Base-by-base conservation (phyloP, 2,329 filamentous ascomycete genomes). In the Pseudocercospora macadamiae region DNA sequence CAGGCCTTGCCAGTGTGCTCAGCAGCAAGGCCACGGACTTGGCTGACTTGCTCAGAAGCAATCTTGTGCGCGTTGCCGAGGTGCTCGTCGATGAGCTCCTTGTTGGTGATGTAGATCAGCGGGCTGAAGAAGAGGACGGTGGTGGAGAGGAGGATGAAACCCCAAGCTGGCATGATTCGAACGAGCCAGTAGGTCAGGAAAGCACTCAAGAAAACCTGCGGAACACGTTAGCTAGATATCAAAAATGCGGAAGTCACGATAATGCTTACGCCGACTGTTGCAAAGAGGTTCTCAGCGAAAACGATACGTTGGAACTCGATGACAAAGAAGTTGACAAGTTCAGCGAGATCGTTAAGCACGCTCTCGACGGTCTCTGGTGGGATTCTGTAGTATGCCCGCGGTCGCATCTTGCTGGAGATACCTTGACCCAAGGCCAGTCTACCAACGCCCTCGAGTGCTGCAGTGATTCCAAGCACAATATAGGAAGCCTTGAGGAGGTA, bases 311-410 rank as follows among this genome's bases (percentile, higher is more conserved):
- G 86, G 71, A 85, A 84, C 71, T 88, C 86, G 63, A 88, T 86
- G 66, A 88, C 80, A 74, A 87, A 85, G 76, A 88, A 88, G 77
- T 88, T 87, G 75, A 84, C 79, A 54, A 88, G 77, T 75, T 88
- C 84, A 72, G 86, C 83, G 12, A 86, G 71, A 70, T 88, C 86
- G 64, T 86, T 85, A 49, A 86, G 75, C 19, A 84, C 74, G 58
- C 80, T 82, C 72, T 88, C 85, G 32, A 87, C 78, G 49, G 82
- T 84, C 66, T 87, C 85, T 71, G 85, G 84, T 32, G 84, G 83
- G 59, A 88, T 82, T 49, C 82, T 86, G 77, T 86, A 88, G 80
- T 88, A 88, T 70, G 83, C 83, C 69, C 80, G 80, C 21, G 86
- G 86, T 59, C 86, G 80, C 76, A 88, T 81, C 63, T 84, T 83